phyloP scores from a whole-genome alignment of 441 rosid species.

The Pelargonium citronellum region DNA sequence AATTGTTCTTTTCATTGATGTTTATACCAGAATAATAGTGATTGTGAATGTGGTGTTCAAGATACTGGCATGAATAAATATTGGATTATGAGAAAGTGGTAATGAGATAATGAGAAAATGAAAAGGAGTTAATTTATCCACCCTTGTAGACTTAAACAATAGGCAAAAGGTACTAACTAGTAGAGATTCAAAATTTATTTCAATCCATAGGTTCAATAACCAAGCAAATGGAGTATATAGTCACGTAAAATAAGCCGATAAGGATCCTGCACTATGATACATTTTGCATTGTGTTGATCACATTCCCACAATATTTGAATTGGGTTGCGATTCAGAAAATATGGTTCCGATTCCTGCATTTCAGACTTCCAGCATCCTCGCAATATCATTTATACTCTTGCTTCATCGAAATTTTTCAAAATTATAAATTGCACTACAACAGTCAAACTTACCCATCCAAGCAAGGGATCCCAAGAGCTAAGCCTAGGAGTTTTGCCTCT shows the following conservation, averaged over 20 bases:
- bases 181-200: too few species aligned
- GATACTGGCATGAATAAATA: background rate
- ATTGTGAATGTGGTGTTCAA: too few species aligned
- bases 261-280: background rate
- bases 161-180: too few species aligned
- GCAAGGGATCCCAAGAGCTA: constrained; percentile 77
- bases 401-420: constrained; percentile 7
- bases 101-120: background rate
- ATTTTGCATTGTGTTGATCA: background rate
- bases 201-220: background rate
- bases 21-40: too few species aligned
- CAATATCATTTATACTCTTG: constrained; percentile 1
- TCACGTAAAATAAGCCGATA: background rate
- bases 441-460: constrained; percentile 64
- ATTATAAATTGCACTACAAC: constrained; percentile 3
- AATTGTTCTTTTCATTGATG: too few species aligned
- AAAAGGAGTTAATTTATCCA: background rate
- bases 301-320: background rate
- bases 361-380: background rate
- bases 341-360: background rate
- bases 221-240: background rate
- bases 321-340: background rate
- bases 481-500: constrained; percentile 69
- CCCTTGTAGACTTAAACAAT: background rate
- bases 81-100: background rate